Conservation (phyloP, 2,329 filamentous ascomycete species). For the Aureobasidium namibiae region DNA sequence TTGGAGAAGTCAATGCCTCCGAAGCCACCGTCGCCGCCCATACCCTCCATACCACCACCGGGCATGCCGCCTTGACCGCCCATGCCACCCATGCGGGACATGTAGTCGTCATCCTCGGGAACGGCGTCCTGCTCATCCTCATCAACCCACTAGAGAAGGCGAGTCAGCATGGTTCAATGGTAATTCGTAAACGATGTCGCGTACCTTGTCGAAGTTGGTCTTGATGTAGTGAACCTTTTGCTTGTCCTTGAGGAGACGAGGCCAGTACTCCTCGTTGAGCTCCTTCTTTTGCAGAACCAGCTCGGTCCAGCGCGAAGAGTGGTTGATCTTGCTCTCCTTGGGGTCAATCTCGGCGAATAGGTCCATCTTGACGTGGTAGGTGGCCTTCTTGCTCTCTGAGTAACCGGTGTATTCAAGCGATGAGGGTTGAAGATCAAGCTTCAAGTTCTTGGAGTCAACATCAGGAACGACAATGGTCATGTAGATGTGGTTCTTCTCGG, state of each 20-base stretch:
- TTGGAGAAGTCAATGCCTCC: constrained; percentile 92
- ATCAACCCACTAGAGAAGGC: constrained; percentile 69
- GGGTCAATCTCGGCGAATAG: constrained; percentile 88
- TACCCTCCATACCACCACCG: constrained; percentile 52
- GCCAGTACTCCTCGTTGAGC: constrained; percentile 90
- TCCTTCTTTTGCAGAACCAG: constrained; percentile 96
- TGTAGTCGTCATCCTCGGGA: constrained; percentile 64
- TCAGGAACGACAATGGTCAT: constrained; percentile 86
- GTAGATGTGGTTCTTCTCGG: constrained; percentile 89
- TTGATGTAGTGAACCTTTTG: constrained; percentile 93
- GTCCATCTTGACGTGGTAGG: constrained; percentile 77
- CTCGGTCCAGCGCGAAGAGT: constrained; percentile 82
- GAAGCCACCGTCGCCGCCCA: constrained; percentile 57
- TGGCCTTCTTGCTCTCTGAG: constrained; percentile 75
- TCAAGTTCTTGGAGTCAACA: constrained; percentile 64
- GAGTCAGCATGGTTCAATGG: neutral
- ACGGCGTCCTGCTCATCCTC: constrained; percentile 96
- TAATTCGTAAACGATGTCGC: constrained; percentile 18
- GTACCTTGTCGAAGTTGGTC: constrained; percentile 94
- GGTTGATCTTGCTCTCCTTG: constrained; percentile 73
- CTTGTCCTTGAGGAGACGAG: constrained; percentile 79
- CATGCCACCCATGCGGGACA: constrained; percentile 40
- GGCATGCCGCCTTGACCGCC: constrained; percentile 38
- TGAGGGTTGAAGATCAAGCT: constrained; percentile 74
- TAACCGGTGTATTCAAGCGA: constrained; percentile 73